A percentile compares a stretch with the other conserved stretches of the same genome.
phyloP scores from a whole-genome alignment of 1,139 yeast species.

The Yamadazyma spencermartinsiae region DNA sequence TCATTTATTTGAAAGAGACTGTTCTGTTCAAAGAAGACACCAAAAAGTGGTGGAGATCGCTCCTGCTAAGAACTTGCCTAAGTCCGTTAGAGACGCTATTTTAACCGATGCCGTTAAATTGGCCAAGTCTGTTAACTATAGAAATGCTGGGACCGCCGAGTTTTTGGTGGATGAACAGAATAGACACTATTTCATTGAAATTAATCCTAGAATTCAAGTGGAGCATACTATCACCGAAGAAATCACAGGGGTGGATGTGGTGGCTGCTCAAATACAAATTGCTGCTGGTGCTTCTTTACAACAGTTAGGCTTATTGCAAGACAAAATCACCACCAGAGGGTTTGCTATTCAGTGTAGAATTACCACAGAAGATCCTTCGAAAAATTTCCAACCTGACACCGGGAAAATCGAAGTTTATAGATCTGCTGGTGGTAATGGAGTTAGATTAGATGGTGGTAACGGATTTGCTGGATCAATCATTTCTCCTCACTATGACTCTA shows the following conservation, averaged over 20 bases:
- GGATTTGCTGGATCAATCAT: slow-evolving; percentile 99
- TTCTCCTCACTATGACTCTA: slow-evolving; percentile 96
- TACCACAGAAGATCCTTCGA: slow-evolving; percentile 97
- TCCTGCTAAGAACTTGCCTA: slow-evolving; percentile 92
- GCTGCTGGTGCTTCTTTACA: slow-evolving; percentile 97
- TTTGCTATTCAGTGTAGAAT: slow-evolving; percentile 99
- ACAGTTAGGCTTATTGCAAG: slow-evolving; percentile 90
- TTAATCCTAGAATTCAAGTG: slow-evolving; percentile 97
- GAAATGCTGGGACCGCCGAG: slow-evolving; percentile 99
- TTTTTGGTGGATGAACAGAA: slow-evolving; percentile 91
- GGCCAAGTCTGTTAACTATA: slow-evolving; percentile 84
- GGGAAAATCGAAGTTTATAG: slow-evolving; percentile 98
- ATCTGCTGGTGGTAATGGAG: slow-evolving; percentile 99
- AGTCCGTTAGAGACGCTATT: slow-evolving; percentile 82
- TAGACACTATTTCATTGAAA: slow-evolving; percentile 97
- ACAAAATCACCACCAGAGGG: slow-evolving; percentile 92
- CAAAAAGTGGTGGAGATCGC: slow-evolving; percentile 99
- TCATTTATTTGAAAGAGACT: slow-evolving; percentile 96
- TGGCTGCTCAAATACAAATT: slow-evolving; percentile 97
- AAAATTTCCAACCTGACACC: slow-evolving; percentile 97
- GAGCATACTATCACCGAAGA: slow-evolving; percentile 99
- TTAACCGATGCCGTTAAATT: slow-evolving; percentile 91
- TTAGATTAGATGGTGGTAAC: slow-evolving; percentile 97
- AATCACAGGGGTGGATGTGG: slow-evolving; percentile 96
- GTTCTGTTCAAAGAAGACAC: slow-evolving; percentile 98